Percentiles rank a stretch among this genome's conserved stretches.
phyloP scores from a whole-genome alignment of 2,329 filamentous ascomycete genomes.

The Paramyrothecium roridum region DNA sequence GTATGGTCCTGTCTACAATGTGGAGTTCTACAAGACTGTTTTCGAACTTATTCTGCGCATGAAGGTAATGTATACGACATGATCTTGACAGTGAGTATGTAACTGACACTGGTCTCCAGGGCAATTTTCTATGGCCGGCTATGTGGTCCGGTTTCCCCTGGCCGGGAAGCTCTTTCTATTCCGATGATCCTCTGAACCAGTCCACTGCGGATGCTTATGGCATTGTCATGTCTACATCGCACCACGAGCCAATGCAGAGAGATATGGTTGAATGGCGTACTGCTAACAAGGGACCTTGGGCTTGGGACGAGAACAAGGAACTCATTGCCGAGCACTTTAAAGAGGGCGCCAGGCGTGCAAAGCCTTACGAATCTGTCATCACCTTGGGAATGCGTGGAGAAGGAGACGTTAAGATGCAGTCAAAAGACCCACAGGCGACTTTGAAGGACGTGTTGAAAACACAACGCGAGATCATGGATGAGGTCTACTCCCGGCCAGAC shows the following conservation, averaged over 20 bases:
- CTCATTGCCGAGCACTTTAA: constrained; percentile 56
- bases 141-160: constrained; percentile 53
- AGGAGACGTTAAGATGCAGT: constrained; percentile 49
- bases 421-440: constrained; percentile 46
- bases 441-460: constrained; percentile 53
- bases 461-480: constrained; percentile 50
- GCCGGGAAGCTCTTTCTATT: constrained; percentile 59
- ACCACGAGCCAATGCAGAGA: constrained; percentile 64
- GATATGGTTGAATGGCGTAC: constrained; percentile 49
- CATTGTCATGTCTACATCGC: constrained; percentile 61
- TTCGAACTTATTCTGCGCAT: constrained; percentile 68
- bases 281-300: constrained; percentile 48
- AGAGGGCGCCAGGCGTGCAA: constrained; percentile 51
- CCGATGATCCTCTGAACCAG: constrained; percentile 66
- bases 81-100: background rate
- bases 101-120: background rate
- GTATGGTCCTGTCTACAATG: constrained; percentile 44
- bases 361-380: constrained; percentile 54
- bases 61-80: constrained; percentile 37
- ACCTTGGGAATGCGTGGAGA: constrained; percentile 59
- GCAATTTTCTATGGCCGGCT: constrained; percentile 71
- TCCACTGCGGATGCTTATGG: constrained; percentile 64
- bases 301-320: constrained; percentile 53
- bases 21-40: constrained; percentile 64
- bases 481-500: constrained; percentile 44